A percentile compares a stretch with the other conserved stretches of the same genome.
These are phyloP conservation scores for Blastobotrys indianensis DNA, from an alignment of 1,139 yeast genomes.

Conservation along the genomic window DNA sequence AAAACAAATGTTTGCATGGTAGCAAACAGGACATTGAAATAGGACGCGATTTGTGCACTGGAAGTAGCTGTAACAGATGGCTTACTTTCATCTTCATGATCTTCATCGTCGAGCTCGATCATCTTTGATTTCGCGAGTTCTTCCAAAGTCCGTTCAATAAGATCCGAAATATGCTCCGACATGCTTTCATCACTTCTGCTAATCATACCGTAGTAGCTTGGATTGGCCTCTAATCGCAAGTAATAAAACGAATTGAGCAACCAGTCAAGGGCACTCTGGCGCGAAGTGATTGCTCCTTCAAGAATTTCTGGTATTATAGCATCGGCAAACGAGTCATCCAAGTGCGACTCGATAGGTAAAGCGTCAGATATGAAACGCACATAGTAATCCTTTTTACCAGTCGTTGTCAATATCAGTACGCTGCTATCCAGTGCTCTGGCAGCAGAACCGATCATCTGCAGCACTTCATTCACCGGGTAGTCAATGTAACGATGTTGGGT, in stretches of 20 bases:
- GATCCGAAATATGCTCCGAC: slow-evolving; percentile 75
- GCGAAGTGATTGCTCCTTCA: slow-evolving; percentile 53
- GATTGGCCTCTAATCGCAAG: slow-evolving; percentile 72
- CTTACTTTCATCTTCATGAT: slow-evolving; percentile 34
- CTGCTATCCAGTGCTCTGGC: slow-evolving; percentile 35
- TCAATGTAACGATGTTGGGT: slow-evolving; percentile 64
- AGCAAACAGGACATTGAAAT: slow-evolving; percentile 56
- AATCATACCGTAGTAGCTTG: slow-evolving; percentile 77
- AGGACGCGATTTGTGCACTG: slow-evolving; percentile 70
- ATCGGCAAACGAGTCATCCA: slow-evolving; percentile 57
- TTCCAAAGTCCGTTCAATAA: slow-evolving; percentile 66
- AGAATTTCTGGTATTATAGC: slow-evolving; percentile 66
- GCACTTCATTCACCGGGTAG: slow-evolving; percentile 57
- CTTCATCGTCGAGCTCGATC: slow-evolving; percentile 50
- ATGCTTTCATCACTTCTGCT: slow-evolving; percentile 62
- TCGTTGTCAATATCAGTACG: slow-evolving; percentile 53
- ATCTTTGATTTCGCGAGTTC: slow-evolving; percentile 57
- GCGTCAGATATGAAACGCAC: slow-evolving; percentile 67
- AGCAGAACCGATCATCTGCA: slow-evolving; percentile 72
- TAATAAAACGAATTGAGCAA: slow-evolving; percentile 78
- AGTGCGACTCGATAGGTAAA: slow-evolving; percentile 76
- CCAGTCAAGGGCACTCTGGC: slow-evolving; percentile 91
- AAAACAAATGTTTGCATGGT: slow-evolving; percentile 58
- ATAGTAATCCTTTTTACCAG: slow-evolving; percentile 56
- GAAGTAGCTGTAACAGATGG: slow-evolving; percentile 37